Percentiles rank a stretch among this genome's conserved stretches.
Evolutionary conservation across 805 yeast genomes (phyloP).

Genomic region (Pichia phayaonensis): DNA sequence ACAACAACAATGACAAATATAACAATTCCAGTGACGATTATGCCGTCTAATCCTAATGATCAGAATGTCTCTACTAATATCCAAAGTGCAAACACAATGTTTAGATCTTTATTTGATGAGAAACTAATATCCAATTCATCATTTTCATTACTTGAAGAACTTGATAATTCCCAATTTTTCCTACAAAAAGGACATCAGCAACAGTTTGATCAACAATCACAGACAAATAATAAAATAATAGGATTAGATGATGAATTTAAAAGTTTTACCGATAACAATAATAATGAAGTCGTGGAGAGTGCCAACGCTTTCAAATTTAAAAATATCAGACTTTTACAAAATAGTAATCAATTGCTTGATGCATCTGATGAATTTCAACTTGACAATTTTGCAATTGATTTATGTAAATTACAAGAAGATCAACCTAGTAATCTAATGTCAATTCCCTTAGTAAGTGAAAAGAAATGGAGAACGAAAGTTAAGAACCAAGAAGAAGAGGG

Average conservation of each 20-base stretch:
- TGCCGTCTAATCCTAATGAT: not conserved
- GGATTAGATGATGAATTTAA: not conserved
- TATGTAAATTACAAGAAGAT: constrained; percentile 2
- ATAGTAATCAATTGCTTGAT: not conserved
- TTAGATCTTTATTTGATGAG: constrained; percentile 15
- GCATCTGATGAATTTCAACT: not conserved
- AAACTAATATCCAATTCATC: constrained; percentile 11
- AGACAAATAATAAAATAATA: not conserved
- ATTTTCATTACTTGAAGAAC: constrained; percentile 16
- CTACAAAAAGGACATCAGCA: not conserved
- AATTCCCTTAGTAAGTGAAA: constrained; percentile 13
- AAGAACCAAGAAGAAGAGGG: not conserved
- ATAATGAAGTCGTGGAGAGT: not conserved
- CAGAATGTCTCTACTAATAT: constrained; percentile 6
- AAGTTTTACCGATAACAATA: not conserved
- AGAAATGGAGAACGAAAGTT: not conserved
- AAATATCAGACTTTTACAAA: not conserved
- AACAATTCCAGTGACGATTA: not conserved
- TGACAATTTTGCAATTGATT: constrained; percentile 3
- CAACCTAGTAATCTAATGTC: constrained; percentile 8
- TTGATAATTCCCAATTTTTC: constrained; percentile 5
- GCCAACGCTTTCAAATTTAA: not conserved
- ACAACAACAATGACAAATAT: not conserved
- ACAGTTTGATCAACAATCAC: not conserved
- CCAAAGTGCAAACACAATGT: constrained; percentile 12